Evolutionary conservation across 2,329 filamentous ascomycete genomes (phyloP).

Genomic region (Emmonsiellopsis sp.): DNA sequence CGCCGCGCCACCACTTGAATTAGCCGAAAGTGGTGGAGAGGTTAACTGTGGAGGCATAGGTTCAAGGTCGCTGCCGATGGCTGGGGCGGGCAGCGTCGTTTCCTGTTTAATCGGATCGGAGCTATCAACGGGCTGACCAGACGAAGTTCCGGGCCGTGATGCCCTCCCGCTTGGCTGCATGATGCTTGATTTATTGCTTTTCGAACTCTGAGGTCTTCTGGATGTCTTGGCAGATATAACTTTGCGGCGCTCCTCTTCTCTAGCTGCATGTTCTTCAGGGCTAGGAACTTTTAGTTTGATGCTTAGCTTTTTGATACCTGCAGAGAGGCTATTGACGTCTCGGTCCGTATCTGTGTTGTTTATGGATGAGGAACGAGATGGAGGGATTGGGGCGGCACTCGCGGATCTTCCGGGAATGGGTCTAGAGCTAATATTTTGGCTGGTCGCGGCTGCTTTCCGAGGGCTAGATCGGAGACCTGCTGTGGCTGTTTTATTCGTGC

Average conservation of each 20-base stretch:
- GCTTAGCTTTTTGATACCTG: conserved; percentile 43
- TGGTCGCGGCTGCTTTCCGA: conserved; percentile 31
- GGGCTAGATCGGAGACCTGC: conserved; percentile 27
- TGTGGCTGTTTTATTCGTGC: conserved; percentile 34
- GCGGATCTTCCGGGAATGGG: not conserved
- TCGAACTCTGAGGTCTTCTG: conserved; percentile 18
- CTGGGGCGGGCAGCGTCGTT: not conserved
- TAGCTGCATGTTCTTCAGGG: conserved; percentile 46
- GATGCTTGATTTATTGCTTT: conserved; percentile 21
- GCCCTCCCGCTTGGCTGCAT: not conserved
- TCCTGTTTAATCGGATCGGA: not conserved
- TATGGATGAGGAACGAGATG: conserved; percentile 4
- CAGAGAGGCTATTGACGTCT: conserved; percentile 42
- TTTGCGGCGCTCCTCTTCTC: conserved; percentile 38
- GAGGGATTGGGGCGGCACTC: not conserved
- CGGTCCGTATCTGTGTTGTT: conserved; percentile 18
- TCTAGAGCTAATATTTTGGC: conserved; percentile 7
- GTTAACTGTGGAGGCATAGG: not conserved
- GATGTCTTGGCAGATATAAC: conserved; percentile 13
- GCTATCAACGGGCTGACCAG: not conserved
- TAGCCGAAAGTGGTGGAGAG: not conserved
- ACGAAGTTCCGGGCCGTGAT: not conserved
- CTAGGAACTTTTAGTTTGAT: conserved; percentile 51
- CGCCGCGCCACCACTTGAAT: not conserved
- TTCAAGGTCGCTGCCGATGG: not conserved